phyloP scores from a whole-genome alignment of 2,329 filamentous ascomycete genomes.

The Diaporthe citriasiana region DNA sequence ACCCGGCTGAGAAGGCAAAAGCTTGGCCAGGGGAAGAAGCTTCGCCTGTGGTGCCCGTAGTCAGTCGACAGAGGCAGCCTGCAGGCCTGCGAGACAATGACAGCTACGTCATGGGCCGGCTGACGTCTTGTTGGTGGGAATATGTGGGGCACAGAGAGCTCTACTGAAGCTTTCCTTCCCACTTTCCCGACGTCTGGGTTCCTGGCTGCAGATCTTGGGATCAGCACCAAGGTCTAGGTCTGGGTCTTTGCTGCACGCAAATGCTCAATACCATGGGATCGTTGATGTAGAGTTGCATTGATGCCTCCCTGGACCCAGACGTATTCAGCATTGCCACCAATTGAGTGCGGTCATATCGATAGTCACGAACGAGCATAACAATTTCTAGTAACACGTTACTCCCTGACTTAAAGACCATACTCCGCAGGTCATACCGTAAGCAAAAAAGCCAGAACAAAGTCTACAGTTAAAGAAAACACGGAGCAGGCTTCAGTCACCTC shows the following conservation, averaged over 20 bases:
- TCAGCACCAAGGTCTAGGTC: constrained; percentile 3
- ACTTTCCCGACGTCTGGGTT: not conserved
- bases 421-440: constrained; percentile 29
- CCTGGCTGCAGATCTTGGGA: constrained; percentile 21
- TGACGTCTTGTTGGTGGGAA: constrained; percentile 28
- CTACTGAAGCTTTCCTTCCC: not conserved
- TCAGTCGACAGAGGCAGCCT: constrained; percentile 7
- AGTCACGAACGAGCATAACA: constrained; percentile 7
- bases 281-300: not conserved
- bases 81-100: not conserved
- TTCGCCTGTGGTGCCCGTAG: not conserved
- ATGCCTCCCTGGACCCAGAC: not conserved
- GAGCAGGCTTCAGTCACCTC: constrained; percentile 18
- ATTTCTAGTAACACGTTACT: constrained; percentile 24
- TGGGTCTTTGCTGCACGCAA: not conserved
- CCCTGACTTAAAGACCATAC: constrained; percentile 23
- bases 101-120: constrained; percentile 23
- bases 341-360: not conserved
- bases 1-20: not conserved
- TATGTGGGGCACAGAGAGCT: constrained; percentile 22
- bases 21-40: constrained; percentile 2
- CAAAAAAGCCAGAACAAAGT: constrained; percentile 20
- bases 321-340: not conserved
- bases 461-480: constrained; percentile 31
- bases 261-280: not conserved